Evolutionary conservation across 306 rosid species (phyloP).

Genomic region (Mimosa pudica): DNA sequence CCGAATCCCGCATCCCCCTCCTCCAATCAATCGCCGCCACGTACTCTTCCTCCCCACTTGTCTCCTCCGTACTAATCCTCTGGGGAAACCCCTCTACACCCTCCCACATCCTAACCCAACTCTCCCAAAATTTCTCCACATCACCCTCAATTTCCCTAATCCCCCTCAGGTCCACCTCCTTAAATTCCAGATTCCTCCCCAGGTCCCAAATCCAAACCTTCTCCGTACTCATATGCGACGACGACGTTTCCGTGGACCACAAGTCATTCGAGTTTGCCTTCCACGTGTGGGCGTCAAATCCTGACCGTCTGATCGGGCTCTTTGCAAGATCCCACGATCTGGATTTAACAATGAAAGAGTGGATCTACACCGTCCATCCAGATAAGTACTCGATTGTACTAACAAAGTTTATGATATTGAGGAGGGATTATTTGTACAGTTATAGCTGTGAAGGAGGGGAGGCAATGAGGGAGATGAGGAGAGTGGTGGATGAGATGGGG

Average conservation of each 20-base stretch:
- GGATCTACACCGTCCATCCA: constrained; percentile 85
- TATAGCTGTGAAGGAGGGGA: constrained; percentile 69
- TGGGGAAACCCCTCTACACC: constrained; percentile 91
- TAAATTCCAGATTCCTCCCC: constrained; percentile 78
- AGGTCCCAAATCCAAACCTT: constrained; percentile 52
- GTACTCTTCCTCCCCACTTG: constrained; percentile 66
- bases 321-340: constrained; percentile 84
- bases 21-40: constrained; percentile 67
- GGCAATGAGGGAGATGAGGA: constrained; percentile 52
- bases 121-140: constrained; percentile 53
- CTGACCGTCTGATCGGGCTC: constrained; percentile 57
- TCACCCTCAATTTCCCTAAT: constrained; percentile 48
- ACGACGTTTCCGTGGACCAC: constrained; percentile 69
- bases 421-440: constrained; percentile 45
- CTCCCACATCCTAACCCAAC: constrained; percentile 35
- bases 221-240: constrained; percentile 83
- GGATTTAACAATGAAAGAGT: constrained; percentile 59
- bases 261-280: constrained; percentile 68
- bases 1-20: constrained; percentile 74
- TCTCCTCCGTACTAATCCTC: constrained; percentile 69
- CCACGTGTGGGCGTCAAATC: constrained; percentile 57
- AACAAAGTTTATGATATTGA: constrained; percentile 74
- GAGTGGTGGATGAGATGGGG: constrained; percentile 51
- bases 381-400: constrained; percentile 81
- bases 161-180: constrained; percentile 59